Percentiles rank a stretch among this genome's conserved stretches.
phyloP scores from a whole-genome alignment of 2,329 filamentous ascomycete species.

The Penicillium sp. region DNA sequence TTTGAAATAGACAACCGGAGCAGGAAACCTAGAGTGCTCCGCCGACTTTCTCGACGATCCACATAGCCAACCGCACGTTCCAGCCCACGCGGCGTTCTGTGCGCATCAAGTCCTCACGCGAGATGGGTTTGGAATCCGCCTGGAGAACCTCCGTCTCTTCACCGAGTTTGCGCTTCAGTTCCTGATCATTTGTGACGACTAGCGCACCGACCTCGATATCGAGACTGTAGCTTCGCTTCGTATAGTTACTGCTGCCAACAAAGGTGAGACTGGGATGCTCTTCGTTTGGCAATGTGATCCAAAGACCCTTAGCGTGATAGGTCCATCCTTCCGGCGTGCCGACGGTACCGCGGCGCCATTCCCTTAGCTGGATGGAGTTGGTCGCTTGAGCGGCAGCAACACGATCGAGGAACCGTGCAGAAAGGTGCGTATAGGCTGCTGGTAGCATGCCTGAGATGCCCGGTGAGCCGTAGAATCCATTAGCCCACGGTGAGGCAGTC shows the following conservation, averaged over 20 bases:
- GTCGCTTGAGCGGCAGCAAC: conserved; percentile 55
- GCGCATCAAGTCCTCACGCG: conserved; percentile 74
- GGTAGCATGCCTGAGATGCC: conserved; percentile 90
- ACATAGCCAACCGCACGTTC: conserved; percentile 87
- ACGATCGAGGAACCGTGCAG: conserved; percentile 73
- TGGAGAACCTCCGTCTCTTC: conserved; percentile 80
- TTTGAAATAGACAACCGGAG: neutral
- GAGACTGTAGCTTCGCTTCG: conserved; percentile 85
- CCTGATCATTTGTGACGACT: conserved; percentile 76
- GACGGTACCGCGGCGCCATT: conserved; percentile 84
- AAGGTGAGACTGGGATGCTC: conserved; percentile 73
- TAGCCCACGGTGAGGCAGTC: conserved; percentile 88
- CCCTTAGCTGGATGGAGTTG: conserved; percentile 69
- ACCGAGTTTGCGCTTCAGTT: conserved; percentile 69
- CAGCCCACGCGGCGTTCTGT: conserved; percentile 81
- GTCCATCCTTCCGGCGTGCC: conserved; percentile 86
- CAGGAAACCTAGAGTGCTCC: conserved; percentile 68
- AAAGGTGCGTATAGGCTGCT: conserved; percentile 86
- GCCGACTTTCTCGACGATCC: conserved; percentile 82
- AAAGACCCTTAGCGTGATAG: conserved; percentile 95
- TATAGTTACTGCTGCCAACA: conserved; percentile 93
- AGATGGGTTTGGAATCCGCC: conserved; percentile 68
- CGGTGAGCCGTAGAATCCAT: conserved; percentile 88
- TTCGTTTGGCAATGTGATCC: conserved; percentile 68
- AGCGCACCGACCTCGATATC: conserved; percentile 88